Conservation (phyloP, 768 basidiomycete genomes). For the Leucocoprinus birnbaumii region DNA sequence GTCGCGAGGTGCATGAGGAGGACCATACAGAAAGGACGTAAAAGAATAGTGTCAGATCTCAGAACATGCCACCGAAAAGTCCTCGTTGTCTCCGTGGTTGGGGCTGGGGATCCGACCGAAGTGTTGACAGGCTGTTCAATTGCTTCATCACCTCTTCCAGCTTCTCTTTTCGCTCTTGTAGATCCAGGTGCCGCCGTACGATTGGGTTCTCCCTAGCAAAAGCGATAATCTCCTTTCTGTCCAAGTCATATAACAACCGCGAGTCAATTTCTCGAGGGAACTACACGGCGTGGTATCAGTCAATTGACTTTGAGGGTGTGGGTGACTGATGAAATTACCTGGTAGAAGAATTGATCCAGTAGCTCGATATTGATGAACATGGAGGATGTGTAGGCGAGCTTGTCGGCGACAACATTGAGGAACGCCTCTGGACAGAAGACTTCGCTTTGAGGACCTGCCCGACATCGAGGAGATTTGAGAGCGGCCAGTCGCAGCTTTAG, state of each 20-base stretch:
- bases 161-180: conserved; percentile 97
- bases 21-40: not conserved
- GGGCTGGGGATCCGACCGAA: conserved; percentile 80
- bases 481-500: conserved; percentile 86
- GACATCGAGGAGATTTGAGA: conserved; percentile 87
- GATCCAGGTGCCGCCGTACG: conserved; percentile 83
- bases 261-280: conserved; percentile 98
- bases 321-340: conserved; percentile 46
- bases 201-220: conserved; percentile 95
- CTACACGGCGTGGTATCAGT: conserved; percentile 31
- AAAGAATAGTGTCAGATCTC: conserved; percentile 1
- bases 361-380: conserved; percentile 99
- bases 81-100: conserved; percentile 72
- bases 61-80: conserved; percentile 77
- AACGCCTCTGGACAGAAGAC: conserved; percentile 95
- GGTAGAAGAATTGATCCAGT: conserved; percentile 98
- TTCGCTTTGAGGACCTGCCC: conserved; percentile 82
- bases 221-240: conserved; percentile 81
- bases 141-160: conserved; percentile 97
- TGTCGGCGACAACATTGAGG: conserved; percentile 94
- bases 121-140: conserved; percentile 85
- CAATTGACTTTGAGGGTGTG: not conserved
- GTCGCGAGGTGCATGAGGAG: not conserved
- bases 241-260: conserved; percentile 88
- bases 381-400: conserved; percentile 91